Evolutionary conservation across 2,329 filamentous ascomycete species (phyloP), one percentile per base, ranked within the genome.

Genomic region (Fusarium sp.): DNA sequence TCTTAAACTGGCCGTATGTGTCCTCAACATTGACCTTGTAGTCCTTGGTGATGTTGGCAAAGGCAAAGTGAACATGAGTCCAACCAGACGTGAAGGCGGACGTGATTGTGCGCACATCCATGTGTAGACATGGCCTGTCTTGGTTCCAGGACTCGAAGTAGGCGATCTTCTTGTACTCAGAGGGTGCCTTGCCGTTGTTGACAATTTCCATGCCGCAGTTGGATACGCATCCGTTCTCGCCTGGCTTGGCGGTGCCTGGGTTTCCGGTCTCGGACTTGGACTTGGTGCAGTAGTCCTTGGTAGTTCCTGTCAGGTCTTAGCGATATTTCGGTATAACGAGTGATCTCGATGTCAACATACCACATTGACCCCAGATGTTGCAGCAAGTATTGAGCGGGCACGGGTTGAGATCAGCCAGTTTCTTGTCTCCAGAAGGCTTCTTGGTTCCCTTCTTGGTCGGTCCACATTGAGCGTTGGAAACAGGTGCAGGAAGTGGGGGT

Each of bases 321-420:
- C 7, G 1, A 15, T 45, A 8, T 2, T 25, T 45, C 6, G 6
- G 4, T 5, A 4, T 1, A 12, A 4, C 15, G 15, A 9, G 12
- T 8, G 6, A 45, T 15, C 2, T 45, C 3, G 20, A 45, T 8
- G 15, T 45, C 43, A 45, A 45, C 43, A 7, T 45, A 45, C 43
- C 43, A 59, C 86, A 87, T 20, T 82, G 76, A 8, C 85, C 85
- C 81, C 82, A 86, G 60, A 81, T 76, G 66, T 84, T 75, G 70
- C 80, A 80, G 66, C 79, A 81, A 9, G 75, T 78, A 11, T 80
- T 79, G 6, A 82, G 70, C 1, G 77, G 79, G 35, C 81, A 82
- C 1, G 79, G 79, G 43, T 81, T 82, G 0, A 82, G 65, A 3
- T 70, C 56, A 3, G 70, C 63, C 0, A 80, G 69, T 10, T 68